A percentile compares a stretch with the other conserved stretches of the same genome.
These are phyloP conservation scores for Solanum hybrid DNA, from an alignment of 305 asterid genomes.

Conservation along the genomic window DNA sequence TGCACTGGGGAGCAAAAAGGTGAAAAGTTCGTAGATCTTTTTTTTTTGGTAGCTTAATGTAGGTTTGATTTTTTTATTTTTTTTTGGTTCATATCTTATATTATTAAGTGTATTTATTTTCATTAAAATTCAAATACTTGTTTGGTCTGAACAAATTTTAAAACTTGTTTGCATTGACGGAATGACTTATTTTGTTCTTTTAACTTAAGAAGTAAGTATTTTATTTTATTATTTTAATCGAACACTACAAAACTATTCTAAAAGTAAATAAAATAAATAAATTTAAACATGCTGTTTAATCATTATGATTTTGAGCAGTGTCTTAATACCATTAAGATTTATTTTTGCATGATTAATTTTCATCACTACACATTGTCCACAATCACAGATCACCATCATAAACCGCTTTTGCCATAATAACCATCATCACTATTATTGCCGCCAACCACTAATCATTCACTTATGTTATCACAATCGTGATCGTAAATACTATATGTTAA, in stretches of 20 bases:
- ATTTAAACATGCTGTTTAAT: too few relatives aligned
- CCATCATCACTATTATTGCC: background rate
- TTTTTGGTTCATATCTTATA: background rate
- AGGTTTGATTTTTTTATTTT: background rate
- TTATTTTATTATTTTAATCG: too few relatives aligned
- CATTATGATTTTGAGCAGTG: too few relatives aligned
- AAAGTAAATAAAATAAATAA: too few relatives aligned
- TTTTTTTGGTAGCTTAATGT: background rate
- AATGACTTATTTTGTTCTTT: too few relatives aligned
- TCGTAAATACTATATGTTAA: too few relatives aligned
- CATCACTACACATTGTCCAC: background rate
- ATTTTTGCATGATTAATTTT: too few relatives aligned
- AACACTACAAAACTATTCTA: background rate
- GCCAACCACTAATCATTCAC: background rate
- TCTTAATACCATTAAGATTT: too few relatives aligned
- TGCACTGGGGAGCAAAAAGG: background rate
- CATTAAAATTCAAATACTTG: background rate
- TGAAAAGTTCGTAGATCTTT: background rate
- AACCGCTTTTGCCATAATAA: too few relatives aligned
- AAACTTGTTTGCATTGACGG: background rate
- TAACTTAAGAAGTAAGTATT: too few relatives aligned
- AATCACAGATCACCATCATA: background rate
- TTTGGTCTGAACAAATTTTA: background rate
- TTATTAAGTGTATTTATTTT: background rate
- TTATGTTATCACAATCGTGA: too few relatives aligned